Evolutionary conservation across 352 stramenopile genomes (phyloP), one percentile per base, ranked within the genome.

Genomic region (Pythium dissimile): DNA sequence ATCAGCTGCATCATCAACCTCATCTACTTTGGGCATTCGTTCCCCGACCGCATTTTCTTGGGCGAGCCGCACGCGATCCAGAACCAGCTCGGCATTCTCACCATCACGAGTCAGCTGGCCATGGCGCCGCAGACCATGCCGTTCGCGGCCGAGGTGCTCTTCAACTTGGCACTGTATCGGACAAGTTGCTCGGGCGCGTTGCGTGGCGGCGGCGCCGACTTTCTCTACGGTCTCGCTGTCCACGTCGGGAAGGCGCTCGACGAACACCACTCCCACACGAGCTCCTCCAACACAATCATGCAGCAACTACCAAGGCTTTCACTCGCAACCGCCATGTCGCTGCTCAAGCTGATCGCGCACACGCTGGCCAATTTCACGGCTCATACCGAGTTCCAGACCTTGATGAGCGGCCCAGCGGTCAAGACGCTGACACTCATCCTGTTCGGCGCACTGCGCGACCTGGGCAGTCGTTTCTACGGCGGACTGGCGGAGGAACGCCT

Each of bases 1-100:
- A 73, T 93, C 24, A 87, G 69, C 30, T 87, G 71, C 31, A 72
- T 91, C 16, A 34, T 86, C 37, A 93, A 93, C 47, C 62, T 93
- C n/a, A 66, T 91, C 4, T 81, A 69, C 49, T 73, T 83, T 47
- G 75, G 79, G 2, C 74, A 86, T 37, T 43, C 59, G 1, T 89
- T 93, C 32, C 72, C 80, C 0, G 84, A 91, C n/a, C 80, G 78
- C 2, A 69, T 91, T 7, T 89, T 89, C 35, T n/a, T 87, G 12
- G 84, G 84, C 2, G 84, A 90, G 16, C 77, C 79, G 0, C 79
- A 89, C 16, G 75, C 78, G 5, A 66, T 82, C 1, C 79, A 90
- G 51, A 90, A 78, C 30, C 79, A 85, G 9, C 56, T 87, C 5
- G 84, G 84, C 0, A 52, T 93, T 11, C 64, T 93, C 53, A 83